phyloP scores from a whole-genome alignment of 1,139 yeast species.

The Citeromyces hawaiiensis region DNA sequence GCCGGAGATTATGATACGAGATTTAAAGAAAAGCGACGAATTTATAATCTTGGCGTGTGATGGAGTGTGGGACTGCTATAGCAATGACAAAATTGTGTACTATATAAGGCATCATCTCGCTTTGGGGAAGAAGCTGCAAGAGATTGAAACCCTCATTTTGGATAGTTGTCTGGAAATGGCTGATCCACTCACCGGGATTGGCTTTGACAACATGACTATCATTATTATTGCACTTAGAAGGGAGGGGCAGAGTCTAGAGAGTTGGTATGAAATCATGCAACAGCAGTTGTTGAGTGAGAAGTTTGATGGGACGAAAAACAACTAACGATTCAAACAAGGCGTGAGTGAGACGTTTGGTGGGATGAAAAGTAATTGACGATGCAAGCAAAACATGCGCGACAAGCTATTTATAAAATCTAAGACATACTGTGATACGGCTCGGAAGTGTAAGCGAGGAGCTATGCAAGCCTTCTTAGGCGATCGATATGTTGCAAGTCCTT shows the following conservation, averaged over 20 bases:
- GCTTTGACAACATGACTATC: slow-evolving; percentile 72
- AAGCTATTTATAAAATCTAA: no score
- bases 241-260: slow-evolving; percentile 25
- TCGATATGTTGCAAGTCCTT: no score
- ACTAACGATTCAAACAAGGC: neutral
- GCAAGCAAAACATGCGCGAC: no score
- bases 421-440: no score
- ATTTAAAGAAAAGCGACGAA: slow-evolving; percentile 37
- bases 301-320: slow-evolving; percentile 10
- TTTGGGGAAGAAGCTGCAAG: slow-evolving; percentile 43
- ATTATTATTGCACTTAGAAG: slow-evolving; percentile 48
- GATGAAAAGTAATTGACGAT: no score
- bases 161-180: slow-evolving; percentile 66
- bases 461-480: no score
- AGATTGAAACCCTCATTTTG: slow-evolving; percentile 42
- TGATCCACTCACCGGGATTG: slow-evolving; percentile 60
- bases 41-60: slow-evolving; percentile 62
- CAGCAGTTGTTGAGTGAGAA: slow-evolving; percentile 34
- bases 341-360: neutral
- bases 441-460: no score
- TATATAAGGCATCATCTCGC: slow-evolving; percentile 44
- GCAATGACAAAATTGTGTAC: slow-evolving; percentile 37
- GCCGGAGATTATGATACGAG: slow-evolving; percentile 51
- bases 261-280: slow-evolving; percentile 48
- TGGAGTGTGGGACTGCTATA: slow-evolving; percentile 73